These are phyloP conservation scores for Suillus weaverae DNA, from an alignment of 768 basidiomycete genomes.

Conservation along the genomic window DNA sequence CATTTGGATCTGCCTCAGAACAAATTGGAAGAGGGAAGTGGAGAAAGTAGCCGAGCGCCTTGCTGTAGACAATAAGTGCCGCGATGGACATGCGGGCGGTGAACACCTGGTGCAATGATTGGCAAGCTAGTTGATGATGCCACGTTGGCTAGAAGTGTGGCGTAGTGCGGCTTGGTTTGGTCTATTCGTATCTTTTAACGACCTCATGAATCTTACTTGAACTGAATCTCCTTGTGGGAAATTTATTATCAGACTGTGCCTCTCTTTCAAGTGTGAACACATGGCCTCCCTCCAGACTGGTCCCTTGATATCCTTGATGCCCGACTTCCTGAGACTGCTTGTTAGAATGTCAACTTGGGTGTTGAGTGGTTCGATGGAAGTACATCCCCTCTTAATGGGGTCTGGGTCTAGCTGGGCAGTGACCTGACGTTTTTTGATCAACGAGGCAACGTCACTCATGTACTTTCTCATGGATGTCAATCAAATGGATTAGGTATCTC, in stretches of 20 bases:
- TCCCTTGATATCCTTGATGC: background rate
- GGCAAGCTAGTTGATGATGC: background rate
- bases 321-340: background rate
- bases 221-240: background rate
- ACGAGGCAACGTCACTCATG: background rate
- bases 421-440: background rate
- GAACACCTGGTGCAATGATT: background rate
- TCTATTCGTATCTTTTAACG: background rate
- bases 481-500: background rate
- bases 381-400: background rate
- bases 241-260: background rate
- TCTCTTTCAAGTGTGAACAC: background rate
- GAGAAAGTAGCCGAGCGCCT: constrained; percentile 54
- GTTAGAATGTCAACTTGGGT: background rate
- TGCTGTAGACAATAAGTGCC: constrained; percentile 40
- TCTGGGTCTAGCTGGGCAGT: background rate
- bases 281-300: background rate
- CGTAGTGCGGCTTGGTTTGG: background rate
- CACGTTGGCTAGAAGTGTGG: background rate
- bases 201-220: background rate
- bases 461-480: constrained; percentile 5
- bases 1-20: constrained; percentile 50
- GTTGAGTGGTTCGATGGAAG: background rate
- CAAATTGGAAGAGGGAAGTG: constrained; percentile 69
- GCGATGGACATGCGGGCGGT: constrained; percentile 4